phyloP scores from a whole-genome alignment of 306 rosid genomes.

The Acacia confusa region DNA sequence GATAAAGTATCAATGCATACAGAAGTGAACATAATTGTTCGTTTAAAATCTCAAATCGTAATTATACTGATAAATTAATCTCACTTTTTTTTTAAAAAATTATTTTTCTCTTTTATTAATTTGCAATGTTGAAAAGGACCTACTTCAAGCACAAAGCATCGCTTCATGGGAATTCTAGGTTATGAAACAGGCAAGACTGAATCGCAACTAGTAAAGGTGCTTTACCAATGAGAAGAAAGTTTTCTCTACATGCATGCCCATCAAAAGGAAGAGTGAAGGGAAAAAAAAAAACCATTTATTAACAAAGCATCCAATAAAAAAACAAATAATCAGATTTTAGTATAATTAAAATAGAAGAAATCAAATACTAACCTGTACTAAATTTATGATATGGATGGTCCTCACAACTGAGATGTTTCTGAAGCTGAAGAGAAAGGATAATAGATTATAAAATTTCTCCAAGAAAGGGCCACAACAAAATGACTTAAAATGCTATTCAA shows the following conservation, averaged over 20 bases:
- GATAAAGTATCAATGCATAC: not conserved
- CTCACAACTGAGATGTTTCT: constrained; percentile 74
- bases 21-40: not conserved
- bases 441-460: constrained; percentile 31
- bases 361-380: constrained; percentile 70
- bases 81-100: not conserved
- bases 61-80: not conserved
- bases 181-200: constrained; percentile 10
- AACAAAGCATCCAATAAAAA: constrained; percentile 12
- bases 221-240: constrained; percentile 20
- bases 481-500: constrained; percentile 14
- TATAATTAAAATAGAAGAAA: constrained; percentile 16
- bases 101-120: too few relatives aligned
- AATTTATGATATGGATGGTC: constrained; percentile 90
- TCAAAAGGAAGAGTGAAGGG: constrained; percentile 15
- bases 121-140: not conserved
- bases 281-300: not conserved
- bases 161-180: constrained; percentile 3
- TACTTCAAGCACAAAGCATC: not conserved
- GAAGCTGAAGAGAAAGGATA: constrained; percentile 65
- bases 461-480: constrained; percentile 8
- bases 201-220: not conserved
- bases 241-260: not conserved
- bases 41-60: not conserved
- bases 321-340: constrained; percentile 22